phyloP scores from a whole-genome alignment of 2,329 filamentous ascomycete species.

The Xylariaceae sp. region DNA sequence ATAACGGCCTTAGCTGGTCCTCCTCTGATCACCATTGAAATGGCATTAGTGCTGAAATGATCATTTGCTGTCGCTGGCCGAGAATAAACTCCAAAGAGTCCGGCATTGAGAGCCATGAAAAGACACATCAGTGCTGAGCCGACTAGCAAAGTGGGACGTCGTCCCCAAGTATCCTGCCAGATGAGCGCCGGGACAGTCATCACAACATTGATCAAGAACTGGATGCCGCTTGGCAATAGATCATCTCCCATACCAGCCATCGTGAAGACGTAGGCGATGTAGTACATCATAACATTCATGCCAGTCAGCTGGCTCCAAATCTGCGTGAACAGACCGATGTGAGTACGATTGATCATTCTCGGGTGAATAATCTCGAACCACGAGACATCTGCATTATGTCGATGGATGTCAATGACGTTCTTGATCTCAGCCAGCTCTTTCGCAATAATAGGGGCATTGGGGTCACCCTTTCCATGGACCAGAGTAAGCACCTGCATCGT shows the following conservation, averaged over 20 bases:
- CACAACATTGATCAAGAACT: conserved; percentile 75
- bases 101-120: conserved; percentile 45
- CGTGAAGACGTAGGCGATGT: conserved; percentile 65
- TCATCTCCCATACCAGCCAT: conserved; percentile 65
- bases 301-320: conserved; percentile 74
- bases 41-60: conserved; percentile 37
- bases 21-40: conserved; percentile 47
- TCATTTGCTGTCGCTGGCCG: conserved; percentile 27
- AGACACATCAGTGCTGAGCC: conserved; percentile 60
- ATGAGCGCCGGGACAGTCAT: conserved; percentile 75
- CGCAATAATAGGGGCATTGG: conserved; percentile 60
- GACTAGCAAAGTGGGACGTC: conserved; percentile 62
- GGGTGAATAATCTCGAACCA: conserved; percentile 71
- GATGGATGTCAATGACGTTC: conserved; percentile 70
- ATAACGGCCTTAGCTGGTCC: conserved; percentile 54
- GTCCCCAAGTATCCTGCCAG: conserved; percentile 72
- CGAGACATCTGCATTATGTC: conserved; percentile 62
- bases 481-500: conserved; percentile 45
- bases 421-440: conserved; percentile 70
- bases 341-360: conserved; percentile 68
- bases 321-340: conserved; percentile 68
- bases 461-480: conserved; percentile 63
- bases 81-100: conserved; percentile 42
- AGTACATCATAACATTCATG: conserved; percentile 69
- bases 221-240: conserved; percentile 64